Evolutionary conservation across 768 basidiomycete species (phyloP), one percentile per base, ranked within the genome.

Genomic region (Boletus pseudopeckii): DNA sequence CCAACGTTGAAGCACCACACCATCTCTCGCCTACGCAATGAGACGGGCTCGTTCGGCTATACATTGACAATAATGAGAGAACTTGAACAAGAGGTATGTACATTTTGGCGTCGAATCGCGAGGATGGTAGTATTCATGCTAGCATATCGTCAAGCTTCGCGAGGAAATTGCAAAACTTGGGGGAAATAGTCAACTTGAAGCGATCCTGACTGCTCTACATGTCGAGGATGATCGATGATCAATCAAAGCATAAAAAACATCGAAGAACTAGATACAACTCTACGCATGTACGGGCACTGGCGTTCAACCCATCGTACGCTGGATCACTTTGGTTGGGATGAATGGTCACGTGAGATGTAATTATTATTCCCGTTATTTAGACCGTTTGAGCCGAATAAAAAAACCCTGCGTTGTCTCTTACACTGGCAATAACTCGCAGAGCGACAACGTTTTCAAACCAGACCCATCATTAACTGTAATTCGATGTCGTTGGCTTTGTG

Each of bases 31-130:
- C 79, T 98, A 55, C 79, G 79, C 37, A 68, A 83, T 26, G 75
- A 78, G 38, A 98, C 95, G 0, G 78, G 81, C 33, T 94, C 93
- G 0, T 96, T 98, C 59, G 85, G 80, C 2, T 98, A 98, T 66
- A 97, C 94, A 0, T 66, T 85, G 5, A 67, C 72, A 0, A 90
- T 97, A 4, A 74, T 98, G 50, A 64, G 68, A 14, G 78, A 71
- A 3, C 74, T 98, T 5, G 88, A 90, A 57, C 64, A 62, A 26
- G 88, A 92, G 71, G 68, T 70, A 10, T 14, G 63, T 55, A 40
- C 9, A 43, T 17, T 11, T 1, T 6, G 2, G n/a, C n/a, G 3
- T 20, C 6, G 9, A 14, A 11, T 41, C 11, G 7, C 36, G 13
- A 18, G 8, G 13, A 24, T 7, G 22, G 6, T 4, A 20, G 3